phyloP scores from a whole-genome alignment of 148 eudicot species.

The Persicaria maculosa region DNA sequence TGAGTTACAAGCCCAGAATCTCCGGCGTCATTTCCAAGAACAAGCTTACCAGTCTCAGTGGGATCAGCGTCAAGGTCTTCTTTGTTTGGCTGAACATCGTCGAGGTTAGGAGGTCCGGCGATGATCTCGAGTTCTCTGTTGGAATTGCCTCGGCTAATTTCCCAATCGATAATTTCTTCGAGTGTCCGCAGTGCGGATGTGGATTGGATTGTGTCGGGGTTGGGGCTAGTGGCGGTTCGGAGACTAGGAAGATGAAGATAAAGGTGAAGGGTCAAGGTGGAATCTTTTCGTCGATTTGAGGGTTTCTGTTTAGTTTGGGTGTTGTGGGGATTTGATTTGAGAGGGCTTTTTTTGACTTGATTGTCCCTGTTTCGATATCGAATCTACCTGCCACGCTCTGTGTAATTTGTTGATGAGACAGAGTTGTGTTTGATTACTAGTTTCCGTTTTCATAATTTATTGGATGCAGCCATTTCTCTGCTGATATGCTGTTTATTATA shows the following conservation, averaged over 20 bases:
- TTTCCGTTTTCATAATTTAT: background rate
- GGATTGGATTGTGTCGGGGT: conserved; percentile 41
- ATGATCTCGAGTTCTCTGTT: conserved; percentile 55
- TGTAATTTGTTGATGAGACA: background rate
- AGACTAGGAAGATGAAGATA: conserved; percentile 14
- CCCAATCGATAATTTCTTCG: conserved; percentile 38
- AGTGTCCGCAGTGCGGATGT: conserved; percentile 67
- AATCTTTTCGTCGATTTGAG: conserved; percentile 30
- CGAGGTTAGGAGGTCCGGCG: conserved; percentile 45
- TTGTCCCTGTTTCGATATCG: background rate
- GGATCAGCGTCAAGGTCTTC: conserved; percentile 49
- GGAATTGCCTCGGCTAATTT: conserved; percentile 61
- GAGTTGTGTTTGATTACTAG: background rate
- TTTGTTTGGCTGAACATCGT: conserved; percentile 60
- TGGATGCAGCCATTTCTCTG: background rate
- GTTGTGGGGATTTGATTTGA: conserved; percentile 2
- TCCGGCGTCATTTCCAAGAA: conserved; percentile 37
- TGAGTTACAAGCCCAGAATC: conserved; percentile 45
- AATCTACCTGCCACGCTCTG: background rate
- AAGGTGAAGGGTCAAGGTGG: conserved; percentile 11
- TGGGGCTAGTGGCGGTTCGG: background rate
- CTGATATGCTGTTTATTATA: background rate
- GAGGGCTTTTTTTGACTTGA: conserved; percentile 1
- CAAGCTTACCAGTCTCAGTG: conserved; percentile 40
- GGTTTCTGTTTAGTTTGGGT: background rate